phyloP scores from a whole-genome alignment of 2,329 filamentous ascomycete genomes.

The Mariannaea elegans region DNA sequence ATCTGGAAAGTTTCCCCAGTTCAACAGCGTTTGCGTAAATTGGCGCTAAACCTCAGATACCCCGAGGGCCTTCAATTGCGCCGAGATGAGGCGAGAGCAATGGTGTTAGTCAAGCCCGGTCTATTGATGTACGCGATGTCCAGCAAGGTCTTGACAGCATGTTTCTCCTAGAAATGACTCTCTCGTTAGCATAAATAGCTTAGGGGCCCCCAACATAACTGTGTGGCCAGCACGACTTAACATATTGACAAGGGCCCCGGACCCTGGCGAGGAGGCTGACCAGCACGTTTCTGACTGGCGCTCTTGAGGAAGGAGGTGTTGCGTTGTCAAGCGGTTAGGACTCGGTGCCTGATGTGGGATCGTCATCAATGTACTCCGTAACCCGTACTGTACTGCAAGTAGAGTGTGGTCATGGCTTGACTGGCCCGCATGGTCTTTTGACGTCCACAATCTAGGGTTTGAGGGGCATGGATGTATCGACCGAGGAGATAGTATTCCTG shows the following conservation, averaged over 20 bases:
- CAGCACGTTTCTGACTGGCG: conserved; percentile 27
- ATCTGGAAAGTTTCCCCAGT: conserved; percentile 21
- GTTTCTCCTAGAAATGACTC: not conserved
- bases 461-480: not conserved
- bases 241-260: conserved; percentile 30
- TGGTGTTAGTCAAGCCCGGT: not conserved
- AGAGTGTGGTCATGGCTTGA: conserved; percentile 15
- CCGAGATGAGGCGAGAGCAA: not conserved
- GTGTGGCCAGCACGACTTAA: conserved; percentile 3
- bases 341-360: conserved; percentile 10
- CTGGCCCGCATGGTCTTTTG: not conserved
- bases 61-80: not conserved
- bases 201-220: conserved; percentile 24
- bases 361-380: not conserved
- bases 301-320: conserved; percentile 17
- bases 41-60: conserved; percentile 1
- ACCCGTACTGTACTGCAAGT: not conserved
- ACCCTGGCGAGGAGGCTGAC: conserved; percentile 35
- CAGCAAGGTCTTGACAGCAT: not conserved
- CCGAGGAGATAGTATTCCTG: conserved; percentile 3
- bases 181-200: conserved; percentile 1
- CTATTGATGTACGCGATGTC: not conserved
- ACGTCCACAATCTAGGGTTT: conserved; percentile 6
- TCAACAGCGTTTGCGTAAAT: conserved; percentile 3
- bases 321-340: conserved; percentile 11